Base-by-base conservation (phyloP, 1,284 basidiomycete species). In the Pterula multifida region DNA sequence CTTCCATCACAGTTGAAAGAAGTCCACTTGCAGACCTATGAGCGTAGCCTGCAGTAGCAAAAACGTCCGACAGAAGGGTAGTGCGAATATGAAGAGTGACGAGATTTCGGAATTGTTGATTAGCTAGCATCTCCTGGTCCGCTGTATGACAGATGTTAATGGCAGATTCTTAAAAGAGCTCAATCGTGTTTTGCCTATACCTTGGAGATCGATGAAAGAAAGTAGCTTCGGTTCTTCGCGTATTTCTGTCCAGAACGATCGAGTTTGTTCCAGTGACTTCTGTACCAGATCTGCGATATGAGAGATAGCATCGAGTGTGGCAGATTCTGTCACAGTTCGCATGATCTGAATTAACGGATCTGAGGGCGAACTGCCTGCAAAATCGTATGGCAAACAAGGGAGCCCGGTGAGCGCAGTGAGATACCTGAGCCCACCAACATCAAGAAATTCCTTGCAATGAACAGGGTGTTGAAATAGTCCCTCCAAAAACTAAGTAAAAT, bases 381-480 rank as follows among this genome's bases (percentile, higher is more conserved):
- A 96, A 63, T 94, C 87, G 57, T 90, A 90, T 0, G 96, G 92
- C 35, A 96, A 71, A 60, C 89, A 95, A 3, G 93, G 89, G 25
- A 95, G 70, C 26, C 79, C 76, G 48, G 91, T 88, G 24, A 98
- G 72, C 53, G 75, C 74, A 48, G 92, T 81, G 22, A 98, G 68
- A 50, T 77, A 75, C 39, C 81, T 74, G 15, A 98, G 72, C 12
- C 91, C 90, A 52, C 89, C 85, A 2, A 78, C 74, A 17, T 71
- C 67, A 55, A 98, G 79, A 63, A 98, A 98, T 56, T 98, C 95
- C 54, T 83, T 82, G 70, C 89, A 91, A 62, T 97, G 90, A 26
- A 81, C 82, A 28, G 73, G 81, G 61, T 90, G 93, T 59, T 95
- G 92, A 68, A 98, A 93, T 46, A 98, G 76, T 6, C 94, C 93